Evolutionary conservation across 228 moss, liverwort and hornwort species (phyloP).

Genomic region (Sphagnum magellanicum): DNA sequence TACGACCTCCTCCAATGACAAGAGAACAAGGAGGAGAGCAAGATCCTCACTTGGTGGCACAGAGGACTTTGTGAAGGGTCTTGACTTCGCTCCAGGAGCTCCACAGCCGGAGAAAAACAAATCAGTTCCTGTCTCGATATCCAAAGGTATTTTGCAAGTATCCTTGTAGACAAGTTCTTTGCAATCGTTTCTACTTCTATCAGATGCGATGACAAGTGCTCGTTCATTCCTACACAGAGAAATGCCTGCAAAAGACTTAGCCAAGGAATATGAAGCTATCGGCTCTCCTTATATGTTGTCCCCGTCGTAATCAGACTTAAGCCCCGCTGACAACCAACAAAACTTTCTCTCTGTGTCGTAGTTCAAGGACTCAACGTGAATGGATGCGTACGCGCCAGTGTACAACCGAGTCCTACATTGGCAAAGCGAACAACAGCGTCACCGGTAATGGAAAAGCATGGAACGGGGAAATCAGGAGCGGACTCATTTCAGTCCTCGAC

Average conservation of each 20-base stretch:
- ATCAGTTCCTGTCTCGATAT: slow-evolving; percentile 15
- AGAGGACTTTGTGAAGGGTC: slow-evolving; percentile 24
- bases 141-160: slow-evolving; percentile 19
- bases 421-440: slow-evolving; percentile 18
- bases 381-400: slow-evolving; percentile 2
- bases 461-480: neutral
- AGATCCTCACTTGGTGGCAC: slow-evolving; percentile 28
- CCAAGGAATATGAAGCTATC: no score
- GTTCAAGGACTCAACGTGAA: slow-evolving; percentile 36
- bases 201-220: no score
- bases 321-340: no score
- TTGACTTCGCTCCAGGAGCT: slow-evolving; percentile 10
- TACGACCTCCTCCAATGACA: slow-evolving; percentile 11
- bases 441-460: neutral
- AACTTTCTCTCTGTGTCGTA: no score
- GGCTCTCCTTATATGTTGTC: no score
- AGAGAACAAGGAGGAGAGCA: slow-evolving; percentile 25
- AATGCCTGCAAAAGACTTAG: no score
- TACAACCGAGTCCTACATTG: slow-evolving; percentile 1
- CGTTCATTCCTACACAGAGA: no score
- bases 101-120: slow-evolving; percentile 15
- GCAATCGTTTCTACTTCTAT: no score
- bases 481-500: neutral
- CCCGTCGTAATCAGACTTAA: no score
- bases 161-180: no score